Base-by-base conservation (phyloP, 2,329 filamentous ascomycete genomes). In the Rachicladosporium sp. region DNA sequence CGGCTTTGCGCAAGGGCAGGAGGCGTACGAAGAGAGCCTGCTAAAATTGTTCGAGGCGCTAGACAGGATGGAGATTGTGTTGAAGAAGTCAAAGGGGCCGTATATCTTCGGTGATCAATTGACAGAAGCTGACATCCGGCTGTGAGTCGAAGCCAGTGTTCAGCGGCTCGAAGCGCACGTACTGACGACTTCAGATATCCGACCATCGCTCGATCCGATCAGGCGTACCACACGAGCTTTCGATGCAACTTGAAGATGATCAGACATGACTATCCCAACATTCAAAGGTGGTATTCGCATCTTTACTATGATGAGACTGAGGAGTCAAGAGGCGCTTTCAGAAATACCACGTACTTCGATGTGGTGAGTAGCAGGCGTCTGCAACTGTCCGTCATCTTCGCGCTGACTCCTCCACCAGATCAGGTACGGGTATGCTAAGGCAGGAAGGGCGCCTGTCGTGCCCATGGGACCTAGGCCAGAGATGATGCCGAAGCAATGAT, bases 141-240 rank as follows among this genome's bases (percentile, higher is more conserved):
- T 93, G 54, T 54, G 70, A 30, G 79, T 40, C 29, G 10, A 19
- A 29, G 33, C 27, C 13, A 7, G 36, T 10, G 27, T 23, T n/a
- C 12, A 21, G 15, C 11, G 45, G 43, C 15, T 15, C 40, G 45
- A 11, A 33, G 42, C 12, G 39, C 41, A 10, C 30, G 6, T 29
- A 33, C 38, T 44, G 30, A 42, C 29, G 12, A 6, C 1, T 10
- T 8, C 15, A 47, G 45, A 31, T 57, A 71, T 54, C 79, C 80
- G 10, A 86, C 81, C 4, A 73, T 86, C 35, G 66, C 82, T 46
- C 76, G 80, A 2, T 85, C 85, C 50, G 82, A 87, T 46, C 65
- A 72, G 23, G 81, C 85, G 51, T 93, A 93, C 56, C 82, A 93
- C 38, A 85, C 91, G 64, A 82, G 88, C 62, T 89, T 89, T 69